Evolutionary conservation across 2,329 filamentous ascomycete genomes (phyloP).

Genomic region (Myotisia sp.): DNA sequence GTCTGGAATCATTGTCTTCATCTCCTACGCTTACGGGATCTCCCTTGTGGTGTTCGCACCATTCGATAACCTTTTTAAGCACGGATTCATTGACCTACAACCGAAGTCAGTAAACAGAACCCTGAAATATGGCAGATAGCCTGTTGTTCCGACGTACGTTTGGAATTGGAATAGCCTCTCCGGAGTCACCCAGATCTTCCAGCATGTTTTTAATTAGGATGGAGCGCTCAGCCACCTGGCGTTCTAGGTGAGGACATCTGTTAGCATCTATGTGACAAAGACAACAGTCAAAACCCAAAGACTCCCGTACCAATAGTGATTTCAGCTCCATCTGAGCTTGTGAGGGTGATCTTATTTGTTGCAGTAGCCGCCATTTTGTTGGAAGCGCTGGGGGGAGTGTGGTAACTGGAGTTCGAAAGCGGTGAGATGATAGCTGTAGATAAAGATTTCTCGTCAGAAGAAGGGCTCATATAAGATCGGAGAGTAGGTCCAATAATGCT

Average conservation of each 20-base stretch:
- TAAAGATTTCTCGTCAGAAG: too few relatives aligned
- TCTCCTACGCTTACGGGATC: conserved; percentile 72
- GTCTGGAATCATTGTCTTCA: conserved; percentile 83
- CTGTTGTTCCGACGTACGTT: conserved; percentile 20
- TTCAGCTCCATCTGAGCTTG: conserved; percentile 37
- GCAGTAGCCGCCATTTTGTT: conserved; percentile 13
- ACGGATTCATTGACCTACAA: conserved; percentile 76
- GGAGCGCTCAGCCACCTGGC: conserved; percentile 74
- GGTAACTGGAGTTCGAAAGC: too few relatives aligned
- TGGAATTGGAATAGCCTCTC: conserved; percentile 58
- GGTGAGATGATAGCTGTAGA: too few relatives aligned
- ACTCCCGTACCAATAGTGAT: conserved; percentile 37
- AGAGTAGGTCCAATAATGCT: too few relatives aligned
- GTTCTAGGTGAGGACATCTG: conserved; percentile 44
- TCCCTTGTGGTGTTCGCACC: conserved; percentile 88
- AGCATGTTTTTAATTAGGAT: conserved; percentile 98
- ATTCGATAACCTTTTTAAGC: conserved; percentile 90
- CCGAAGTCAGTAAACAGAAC: neutral
- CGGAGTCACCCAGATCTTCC: conserved; percentile 65
- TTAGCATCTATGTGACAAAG: conserved; percentile 10
- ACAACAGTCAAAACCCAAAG: neutral
- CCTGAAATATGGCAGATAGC: conserved; percentile 3
- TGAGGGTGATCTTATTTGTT: conserved; percentile 29
- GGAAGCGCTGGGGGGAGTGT: neutral
- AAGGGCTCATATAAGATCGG: too few relatives aligned